Evolutionary conservation across 2,329 filamentous ascomycete species (phyloP), one percentile per base, ranked within the genome.

Genomic region (Didymella pinodella): DNA sequence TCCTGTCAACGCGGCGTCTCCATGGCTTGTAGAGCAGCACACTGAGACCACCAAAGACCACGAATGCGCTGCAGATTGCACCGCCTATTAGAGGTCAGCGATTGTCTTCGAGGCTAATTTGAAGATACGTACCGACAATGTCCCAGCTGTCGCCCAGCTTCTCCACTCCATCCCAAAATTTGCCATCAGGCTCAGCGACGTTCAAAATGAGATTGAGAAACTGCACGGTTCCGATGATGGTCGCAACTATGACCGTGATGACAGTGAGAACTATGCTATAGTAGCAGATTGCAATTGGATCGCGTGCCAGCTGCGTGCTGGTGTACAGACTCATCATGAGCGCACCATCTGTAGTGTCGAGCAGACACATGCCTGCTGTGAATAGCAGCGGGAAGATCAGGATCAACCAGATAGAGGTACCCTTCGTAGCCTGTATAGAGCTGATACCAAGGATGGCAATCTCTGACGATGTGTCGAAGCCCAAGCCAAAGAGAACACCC

Each of bases 311-410:
- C 29, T 90, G 80, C 12, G 86, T 91, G 38, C 89, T 90, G 0
- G 93, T 93, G 78, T 99, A 98, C 1, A 98, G 82, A 0, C 90
- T 89, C 86, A 97, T 93, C 93, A 98, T 98, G 20, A 97, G 83
- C 1, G 94, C 94, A 25, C 94, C 94, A 69, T 98, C 95, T 0
- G 89, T 90, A 0, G 93, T 97, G 77, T 98, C 95, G 6, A 98
- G 82, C 22, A 98, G 84, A 75, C 93, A 97, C 95, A 99, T 98
- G 58, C 92, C 95, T 0, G 90, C 92, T 0, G 94, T 97, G 71
- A 98, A 98, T 0, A 98, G 80, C 1, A 94, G 77, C 0, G 95
- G 95, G 58, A 97, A 97, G 50, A 99, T 89, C 31, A 98, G 77
- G 60, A 98, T 98, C 14, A 97, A 81, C 95, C 95, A 99, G 59